phyloP scores from a whole-genome alignment of 257 asterid genomes.

The Jaltomata sinuosa region DNA sequence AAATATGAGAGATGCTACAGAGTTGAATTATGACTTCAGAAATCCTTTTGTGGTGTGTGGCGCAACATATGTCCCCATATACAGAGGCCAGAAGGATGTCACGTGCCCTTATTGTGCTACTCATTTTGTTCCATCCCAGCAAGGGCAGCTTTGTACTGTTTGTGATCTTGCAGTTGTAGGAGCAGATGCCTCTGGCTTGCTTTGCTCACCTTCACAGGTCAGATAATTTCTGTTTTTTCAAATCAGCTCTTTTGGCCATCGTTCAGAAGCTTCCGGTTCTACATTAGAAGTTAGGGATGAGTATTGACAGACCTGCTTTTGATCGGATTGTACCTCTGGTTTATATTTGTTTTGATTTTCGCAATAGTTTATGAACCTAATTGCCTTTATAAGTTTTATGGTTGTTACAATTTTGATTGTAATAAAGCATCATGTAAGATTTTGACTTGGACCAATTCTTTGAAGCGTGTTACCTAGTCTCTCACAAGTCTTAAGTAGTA shows the following conservation, averaged over 20 bases:
- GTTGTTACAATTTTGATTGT: slow-evolving; percentile 5
- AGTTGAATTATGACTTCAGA: slow-evolving; percentile 74
- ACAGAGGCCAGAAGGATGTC: slow-evolving; percentile 72
- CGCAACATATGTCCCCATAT: slow-evolving; percentile 74
- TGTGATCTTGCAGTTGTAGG: slow-evolving; percentile 74
- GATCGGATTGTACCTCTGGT: slow-evolving; percentile 7
- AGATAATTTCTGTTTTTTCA: slow-evolving; percentile 28
- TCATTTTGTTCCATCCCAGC: slow-evolving; percentile 53
- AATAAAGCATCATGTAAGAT: slow-evolving; percentile 8
- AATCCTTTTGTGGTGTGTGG: slow-evolving; percentile 88
- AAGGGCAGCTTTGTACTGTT: slow-evolving; percentile 62
- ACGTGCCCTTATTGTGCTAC: slow-evolving; percentile 71
- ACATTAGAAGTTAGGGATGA: slow-evolving; percentile 1
- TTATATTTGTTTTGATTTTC: not conserved
- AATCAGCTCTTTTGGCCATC: not conserved
- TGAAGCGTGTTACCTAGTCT: not conserved
- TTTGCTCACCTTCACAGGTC: slow-evolving; percentile 73
- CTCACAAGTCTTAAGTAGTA: not conserved
- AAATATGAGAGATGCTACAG: slow-evolving; percentile 56
- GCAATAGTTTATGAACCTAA: slow-evolving; percentile 1
- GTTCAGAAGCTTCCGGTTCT: not conserved
- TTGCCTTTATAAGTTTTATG: not conserved
- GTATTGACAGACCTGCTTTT: not conserved
- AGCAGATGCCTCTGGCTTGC: slow-evolving; percentile 79
- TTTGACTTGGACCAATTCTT: slow-evolving; percentile 1